phyloP scores from a whole-genome alignment of 257 asterid genomes.

The Gentiana macrophylla region DNA sequence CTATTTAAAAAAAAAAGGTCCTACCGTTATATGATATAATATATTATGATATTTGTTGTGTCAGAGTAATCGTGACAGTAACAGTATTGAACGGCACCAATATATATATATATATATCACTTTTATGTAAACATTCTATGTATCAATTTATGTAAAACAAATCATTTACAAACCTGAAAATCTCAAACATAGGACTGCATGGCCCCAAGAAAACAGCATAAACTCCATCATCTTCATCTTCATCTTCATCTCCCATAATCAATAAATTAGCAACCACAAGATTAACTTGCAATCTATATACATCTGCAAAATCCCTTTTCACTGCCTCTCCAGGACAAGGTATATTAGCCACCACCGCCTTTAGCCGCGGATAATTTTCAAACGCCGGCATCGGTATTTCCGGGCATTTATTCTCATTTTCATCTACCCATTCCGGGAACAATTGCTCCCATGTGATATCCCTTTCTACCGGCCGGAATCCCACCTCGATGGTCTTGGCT shows the following conservation, averaged over 20 bases:
- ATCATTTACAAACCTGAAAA: slow-evolving; percentile 6
- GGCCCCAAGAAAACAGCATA: slow-evolving; percentile 24
- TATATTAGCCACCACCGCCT: slow-evolving; percentile 24
- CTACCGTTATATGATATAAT: no score
- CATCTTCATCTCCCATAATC: slow-evolving; percentile 17
- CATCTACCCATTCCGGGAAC: slow-evolving; percentile 28
- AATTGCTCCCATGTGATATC: slow-evolving; percentile 20
- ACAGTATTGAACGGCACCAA: no score
- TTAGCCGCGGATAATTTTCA: slow-evolving; percentile 14
- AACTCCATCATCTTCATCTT: background rate
- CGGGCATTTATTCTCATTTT: slow-evolving; percentile 22
- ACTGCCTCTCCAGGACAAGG: slow-evolving; percentile 19
- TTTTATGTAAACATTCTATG: no score
- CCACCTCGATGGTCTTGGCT: slow-evolving; percentile 4
- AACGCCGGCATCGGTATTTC: slow-evolving; percentile 33
- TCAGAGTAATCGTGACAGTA: no score
- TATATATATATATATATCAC: no score
- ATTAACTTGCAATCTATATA: slow-evolving; percentile 31
- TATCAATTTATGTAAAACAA: no score
- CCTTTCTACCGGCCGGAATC: slow-evolving; percentile 11
- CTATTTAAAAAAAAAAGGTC: no score
- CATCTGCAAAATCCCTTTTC: slow-evolving; percentile 10
- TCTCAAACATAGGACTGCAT: slow-evolving; percentile 31
- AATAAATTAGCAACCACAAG: slow-evolving; percentile 29
- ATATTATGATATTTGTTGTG: no score